These are phyloP conservation scores for Mrakia hoshinonis DNA, from an alignment of 768 basidiomycete species.

Conservation along the genomic window DNA sequence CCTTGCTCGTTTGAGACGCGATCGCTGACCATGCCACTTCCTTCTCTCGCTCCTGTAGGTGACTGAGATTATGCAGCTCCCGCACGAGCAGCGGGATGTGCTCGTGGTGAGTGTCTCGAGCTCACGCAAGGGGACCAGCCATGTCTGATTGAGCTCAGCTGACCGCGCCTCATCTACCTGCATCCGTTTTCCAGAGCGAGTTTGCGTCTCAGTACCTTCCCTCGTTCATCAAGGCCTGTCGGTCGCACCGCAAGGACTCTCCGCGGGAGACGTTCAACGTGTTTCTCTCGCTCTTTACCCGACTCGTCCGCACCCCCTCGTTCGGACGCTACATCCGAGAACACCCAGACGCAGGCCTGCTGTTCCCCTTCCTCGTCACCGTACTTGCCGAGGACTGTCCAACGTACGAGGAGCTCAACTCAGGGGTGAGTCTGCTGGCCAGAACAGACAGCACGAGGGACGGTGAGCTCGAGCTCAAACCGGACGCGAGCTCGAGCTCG, in stretches of 20 bases:
- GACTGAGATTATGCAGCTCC: slow-evolving; percentile 10
- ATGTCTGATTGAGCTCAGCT: not conserved
- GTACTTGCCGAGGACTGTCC: slow-evolving; percentile 8
- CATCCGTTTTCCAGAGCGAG: not conserved
- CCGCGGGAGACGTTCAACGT: slow-evolving; percentile 1
- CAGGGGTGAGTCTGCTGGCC: not conserved
- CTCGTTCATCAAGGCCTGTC: slow-evolving; percentile 10
- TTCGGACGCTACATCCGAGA: slow-evolving; percentile 7
- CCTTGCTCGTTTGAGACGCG: not conserved
- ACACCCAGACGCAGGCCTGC: not conserved
- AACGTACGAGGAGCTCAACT: not conserved
- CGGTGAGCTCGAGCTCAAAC: not conserved
- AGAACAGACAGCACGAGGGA: not conserved
- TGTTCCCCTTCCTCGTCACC: slow-evolving; percentile 3
- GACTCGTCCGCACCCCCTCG: not conserved
- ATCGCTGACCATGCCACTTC: not conserved
- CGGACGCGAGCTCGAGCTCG: too few relatives aligned
- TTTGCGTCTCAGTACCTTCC: slow-evolving; percentile 9
- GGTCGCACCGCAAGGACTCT: slow-evolving; percentile 10
- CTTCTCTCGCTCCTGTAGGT: not conserved
- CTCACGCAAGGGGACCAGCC: not conserved
- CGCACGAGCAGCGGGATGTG: not conserved
- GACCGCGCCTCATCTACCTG: not conserved
- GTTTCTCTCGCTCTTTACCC: not conserved
- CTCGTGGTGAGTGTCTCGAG: not conserved